phyloP scores from a whole-genome alignment of 1,284 basidiomycete species.

The Leccinum huronense region DNA sequence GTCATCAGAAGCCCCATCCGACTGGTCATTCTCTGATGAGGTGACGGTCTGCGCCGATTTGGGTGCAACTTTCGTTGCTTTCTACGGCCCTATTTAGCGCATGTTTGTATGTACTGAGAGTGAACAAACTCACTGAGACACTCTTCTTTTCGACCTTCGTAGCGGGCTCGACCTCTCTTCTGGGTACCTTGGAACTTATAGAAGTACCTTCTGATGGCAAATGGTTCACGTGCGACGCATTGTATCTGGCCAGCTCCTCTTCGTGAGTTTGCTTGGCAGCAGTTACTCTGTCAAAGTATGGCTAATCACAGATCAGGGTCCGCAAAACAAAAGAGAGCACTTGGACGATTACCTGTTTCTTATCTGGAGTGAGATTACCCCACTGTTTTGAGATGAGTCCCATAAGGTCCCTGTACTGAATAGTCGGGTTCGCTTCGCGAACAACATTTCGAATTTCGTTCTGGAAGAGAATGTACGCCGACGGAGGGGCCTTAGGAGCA shows the following conservation, averaged over 20 bases:
- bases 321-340: constrained; percentile 4
- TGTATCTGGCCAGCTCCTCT: constrained; percentile 51
- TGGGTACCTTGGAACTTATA: constrained; percentile 24
- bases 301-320: constrained; percentile 20
- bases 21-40: constrained; percentile 30
- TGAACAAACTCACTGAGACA: constrained; percentile 15
- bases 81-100: constrained; percentile 25
- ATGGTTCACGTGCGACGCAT: constrained; percentile 46
- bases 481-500: constrained; percentile 91
- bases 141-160: constrained; percentile 30
- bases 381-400: constrained; percentile 73
- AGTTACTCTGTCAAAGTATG: constrained; percentile 31
- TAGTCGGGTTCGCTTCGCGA: constrained; percentile 61
- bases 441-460: constrained; percentile 82
- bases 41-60: constrained; percentile 30
- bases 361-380: constrained; percentile 62
- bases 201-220: constrained; percentile 37
- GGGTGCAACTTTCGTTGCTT: constrained; percentile 23
- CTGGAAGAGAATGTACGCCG: constrained; percentile 95
- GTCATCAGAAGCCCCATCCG: constrained; percentile 26
- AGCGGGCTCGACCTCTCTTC: constrained; percentile 20
- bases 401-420: constrained; percentile 75
- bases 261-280: constrained; percentile 50
- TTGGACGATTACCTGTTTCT: constrained; percentile 64
- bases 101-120: constrained; percentile 10